Evolutionary conservation across 1,139 yeast species (phyloP), one percentile per base, ranked within the genome.

Genomic region (Casaregolazyma suthepensis): DNA sequence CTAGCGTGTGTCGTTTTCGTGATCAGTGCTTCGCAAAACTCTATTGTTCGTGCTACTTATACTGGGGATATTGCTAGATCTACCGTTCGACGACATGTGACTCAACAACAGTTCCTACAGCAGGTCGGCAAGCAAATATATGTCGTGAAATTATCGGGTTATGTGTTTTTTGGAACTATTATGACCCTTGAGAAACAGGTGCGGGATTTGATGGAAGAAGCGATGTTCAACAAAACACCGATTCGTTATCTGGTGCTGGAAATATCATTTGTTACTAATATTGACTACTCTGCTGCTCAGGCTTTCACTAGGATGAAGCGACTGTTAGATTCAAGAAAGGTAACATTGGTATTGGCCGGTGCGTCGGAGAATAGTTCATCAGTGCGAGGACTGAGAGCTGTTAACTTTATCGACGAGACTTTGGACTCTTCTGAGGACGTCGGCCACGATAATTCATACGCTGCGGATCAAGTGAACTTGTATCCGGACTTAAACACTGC

Each of bases 231-330:
- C 38, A 66, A 66, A 46, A 76, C 77, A 57, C 88, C 89, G 2
- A 82, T 93, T 61, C 82, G 87, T 61, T 93, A 84, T 67, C 73
- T 93, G 61, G 82, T 93, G 52, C 69, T 93, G 50, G 99, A 93
- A 70, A 84, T 93, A 78, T 83, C 85, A 58, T 83, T 86, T 43
- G 96, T 93, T 26, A 77, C 83, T 10, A 84, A 87, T 45, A 82
- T 93, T 61, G 99, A 93, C 69, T 93, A 87, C 63, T 87, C 96
- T 43, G 98, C 98, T 0, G 96, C 97, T 5, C 99, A 93, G 69
- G 96, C 98, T 0, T 88, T 93, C 67, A 82, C 91, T 61, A 77
- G 97, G 61, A 86, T 94, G 59, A 82, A 88, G 66, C 85, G 95
- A 59, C 77, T 89, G 61, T 74, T 90, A 19, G 81, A 81, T 57